Percentiles rank a stretch among this genome's conserved stretches.
Evolutionary conservation across 768 basidiomycete species (phyloP).

Genomic region (Floccularia luteovirens): DNA sequence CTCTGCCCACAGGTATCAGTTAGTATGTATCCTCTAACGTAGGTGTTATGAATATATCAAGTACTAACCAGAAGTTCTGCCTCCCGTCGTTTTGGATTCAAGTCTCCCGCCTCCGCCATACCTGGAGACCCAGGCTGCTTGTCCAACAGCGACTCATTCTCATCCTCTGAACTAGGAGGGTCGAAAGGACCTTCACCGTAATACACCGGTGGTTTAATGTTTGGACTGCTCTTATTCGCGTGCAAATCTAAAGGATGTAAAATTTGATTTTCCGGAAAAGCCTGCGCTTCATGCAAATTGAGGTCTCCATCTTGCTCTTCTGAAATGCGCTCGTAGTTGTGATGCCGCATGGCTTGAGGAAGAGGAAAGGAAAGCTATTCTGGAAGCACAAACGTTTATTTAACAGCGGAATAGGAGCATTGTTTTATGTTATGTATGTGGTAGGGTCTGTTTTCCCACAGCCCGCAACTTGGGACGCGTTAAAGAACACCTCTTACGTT

Average conservation of each 20-base stretch:
- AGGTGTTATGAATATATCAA: not conserved
- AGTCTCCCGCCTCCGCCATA: slow-evolving; percentile 19
- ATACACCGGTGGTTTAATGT: slow-evolving; percentile 31
- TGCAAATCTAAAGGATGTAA: too few relatives aligned
- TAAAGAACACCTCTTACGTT: too few relatives aligned
- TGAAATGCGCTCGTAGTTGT: not conserved
- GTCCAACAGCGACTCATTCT: slow-evolving; percentile 44
- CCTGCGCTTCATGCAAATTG: too few relatives aligned
- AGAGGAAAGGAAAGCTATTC: too few relatives aligned
- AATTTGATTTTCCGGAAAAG: too few relatives aligned
- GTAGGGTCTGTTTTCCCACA: too few relatives aligned
- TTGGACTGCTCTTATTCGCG: not conserved
- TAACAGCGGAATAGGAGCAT: too few relatives aligned
- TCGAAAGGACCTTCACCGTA: slow-evolving; percentile 77
- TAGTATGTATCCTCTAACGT: not conserved
- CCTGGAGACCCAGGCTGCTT: slow-evolving; percentile 27
- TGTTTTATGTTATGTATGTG: too few relatives aligned
- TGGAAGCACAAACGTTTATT: too few relatives aligned
- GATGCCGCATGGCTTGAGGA: not conserved
- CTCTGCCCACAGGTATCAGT: slow-evolving; percentile 7
- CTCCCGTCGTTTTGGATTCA: slow-evolving; percentile 7
- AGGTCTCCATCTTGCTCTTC: too few relatives aligned
- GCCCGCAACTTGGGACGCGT: not conserved
- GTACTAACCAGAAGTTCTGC: slow-evolving; percentile 11
- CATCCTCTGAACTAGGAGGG: slow-evolving; percentile 75